Base-by-base conservation (phyloP, 2,329 filamentous ascomycete genomes). In the Sphaerulina vaccinii region DNA sequence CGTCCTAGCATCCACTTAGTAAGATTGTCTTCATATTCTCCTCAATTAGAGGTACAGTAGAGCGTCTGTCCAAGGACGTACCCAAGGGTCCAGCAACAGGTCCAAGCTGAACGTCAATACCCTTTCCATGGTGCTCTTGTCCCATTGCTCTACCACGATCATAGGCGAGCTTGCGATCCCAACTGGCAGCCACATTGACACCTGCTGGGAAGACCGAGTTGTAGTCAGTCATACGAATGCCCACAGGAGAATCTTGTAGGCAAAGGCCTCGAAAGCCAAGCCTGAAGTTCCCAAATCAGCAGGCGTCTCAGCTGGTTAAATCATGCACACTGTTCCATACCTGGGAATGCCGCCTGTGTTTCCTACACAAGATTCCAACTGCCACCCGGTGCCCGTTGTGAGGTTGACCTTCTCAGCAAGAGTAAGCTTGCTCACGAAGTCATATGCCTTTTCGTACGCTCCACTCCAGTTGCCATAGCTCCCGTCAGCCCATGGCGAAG, bases 81-180 rank as follows among this genome's bases (percentile, higher is more conserved):
- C 65, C 65, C 29, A 68, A 73, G 0, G 87, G 80, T 0, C 85
- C 86, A 24, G 88, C 83, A 0, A 79, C 74, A 2, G 86, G 86
- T 52, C 85, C 86, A 7, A 90, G 75, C 58, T 82, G 83, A 51
- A 89, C 76, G 66, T 90, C 84, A 27, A 84, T 79, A 32, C 72
- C 58, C 72, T 70, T 70, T 5, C 58, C 58, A 49, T 58, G 61
- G 53, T 61, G 63, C 42, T 67, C 65, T 51, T 56, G 51, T 5
- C 62, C 70, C 51, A 73, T 63, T 9, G 61, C 62, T 5, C 60
- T 45, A 3, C 65, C 69, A 8, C 69, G 67, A 11, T 67, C 58
- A 18, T 66, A 62, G 7, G 64, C 62, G 0, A 72, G 58, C 8
- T 62, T 46, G 9, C 63, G 63, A 33, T 74, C 69, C 55, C 81